Conservation (phyloP, 2,329 filamentous ascomycete species). For the Ustilaginoidea virens region DNA sequence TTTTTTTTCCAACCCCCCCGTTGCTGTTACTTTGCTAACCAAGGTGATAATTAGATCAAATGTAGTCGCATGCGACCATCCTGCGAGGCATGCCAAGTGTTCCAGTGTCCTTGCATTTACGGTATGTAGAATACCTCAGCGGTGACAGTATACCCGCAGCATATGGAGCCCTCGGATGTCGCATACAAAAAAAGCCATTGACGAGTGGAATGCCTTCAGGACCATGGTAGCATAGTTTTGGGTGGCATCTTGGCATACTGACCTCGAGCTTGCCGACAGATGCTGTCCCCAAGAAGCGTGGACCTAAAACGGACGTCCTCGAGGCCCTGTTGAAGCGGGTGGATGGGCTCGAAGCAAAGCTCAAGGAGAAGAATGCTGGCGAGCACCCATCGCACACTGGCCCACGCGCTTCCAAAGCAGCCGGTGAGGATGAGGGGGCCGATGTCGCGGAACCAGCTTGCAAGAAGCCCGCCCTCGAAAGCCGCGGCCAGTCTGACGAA, state of each 20-base stretch:
- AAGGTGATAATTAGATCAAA: conserved; percentile 55
- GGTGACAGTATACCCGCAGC: too few species aligned
- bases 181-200: too few species aligned
- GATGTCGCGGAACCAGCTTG: not conserved
- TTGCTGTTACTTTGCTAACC: conserved; percentile 1
- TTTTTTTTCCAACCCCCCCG: too few species aligned
- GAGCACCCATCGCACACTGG: conserved; percentile 3
- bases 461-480: too few species aligned
- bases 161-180: too few species aligned
- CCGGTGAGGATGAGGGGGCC: conserved; percentile 1
- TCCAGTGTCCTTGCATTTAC: conserved; percentile 78
- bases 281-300: conserved; percentile 77
- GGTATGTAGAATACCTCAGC: too few species aligned
- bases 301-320: conserved; percentile 78
- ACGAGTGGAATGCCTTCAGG: too few species aligned
- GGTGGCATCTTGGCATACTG: too few species aligned
- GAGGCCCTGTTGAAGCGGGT: conserved; percentile 75
- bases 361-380: conserved; percentile 50
- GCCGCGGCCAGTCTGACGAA: too few species aligned
- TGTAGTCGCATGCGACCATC: conserved; percentile 74
- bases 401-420: conserved; percentile 1
- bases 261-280: too few species aligned
- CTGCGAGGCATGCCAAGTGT: conserved; percentile 80
- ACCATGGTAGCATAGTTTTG: too few species aligned
- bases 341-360: conserved; percentile 66